Conservation (phyloP, 176 grass and related monocot species). For the Oryza glumipatula region DNA sequence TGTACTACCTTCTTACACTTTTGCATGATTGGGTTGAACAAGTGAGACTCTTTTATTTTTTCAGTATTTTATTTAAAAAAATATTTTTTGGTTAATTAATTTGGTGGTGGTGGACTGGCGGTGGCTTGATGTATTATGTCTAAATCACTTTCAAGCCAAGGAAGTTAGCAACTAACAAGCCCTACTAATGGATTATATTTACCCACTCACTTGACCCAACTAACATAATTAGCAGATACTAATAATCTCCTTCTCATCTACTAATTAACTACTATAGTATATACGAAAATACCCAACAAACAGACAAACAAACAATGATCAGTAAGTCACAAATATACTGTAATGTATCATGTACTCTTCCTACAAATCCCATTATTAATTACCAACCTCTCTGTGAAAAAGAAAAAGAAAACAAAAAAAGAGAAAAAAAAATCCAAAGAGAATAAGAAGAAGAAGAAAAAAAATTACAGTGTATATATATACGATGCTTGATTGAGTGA, state of each 20-base stretch:
- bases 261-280: neutral
- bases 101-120: neutral
- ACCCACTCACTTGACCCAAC: neutral
- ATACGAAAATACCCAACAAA: neutral
- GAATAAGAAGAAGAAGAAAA: constrained; percentile 3
- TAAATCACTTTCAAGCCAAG: constrained; percentile 51
- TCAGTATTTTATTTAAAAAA: too few relatives aligned
- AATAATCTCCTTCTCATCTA: neutral
- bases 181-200: neutral
- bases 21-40: constrained; percentile 20
- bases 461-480: constrained; percentile 62
- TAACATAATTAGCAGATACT: neutral
- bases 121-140: constrained; percentile 28
- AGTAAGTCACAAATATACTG: constrained; percentile 28
- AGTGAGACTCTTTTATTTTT: neutral
- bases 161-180: constrained; percentile 1
- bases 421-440: neutral
- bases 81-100: constrained; percentile 23
- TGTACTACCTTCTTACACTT: neutral
- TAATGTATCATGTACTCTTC: constrained; percentile 34
- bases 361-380: constrained; percentile 47
- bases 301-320: constrained; percentile 10
- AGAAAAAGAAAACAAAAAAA: constrained; percentile 5
- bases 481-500: constrained; percentile 25
- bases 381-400: constrained; percentile 44